phyloP scores from a whole-genome alignment of 306 rosid genomes.

The Quillaja saponaria region DNA sequence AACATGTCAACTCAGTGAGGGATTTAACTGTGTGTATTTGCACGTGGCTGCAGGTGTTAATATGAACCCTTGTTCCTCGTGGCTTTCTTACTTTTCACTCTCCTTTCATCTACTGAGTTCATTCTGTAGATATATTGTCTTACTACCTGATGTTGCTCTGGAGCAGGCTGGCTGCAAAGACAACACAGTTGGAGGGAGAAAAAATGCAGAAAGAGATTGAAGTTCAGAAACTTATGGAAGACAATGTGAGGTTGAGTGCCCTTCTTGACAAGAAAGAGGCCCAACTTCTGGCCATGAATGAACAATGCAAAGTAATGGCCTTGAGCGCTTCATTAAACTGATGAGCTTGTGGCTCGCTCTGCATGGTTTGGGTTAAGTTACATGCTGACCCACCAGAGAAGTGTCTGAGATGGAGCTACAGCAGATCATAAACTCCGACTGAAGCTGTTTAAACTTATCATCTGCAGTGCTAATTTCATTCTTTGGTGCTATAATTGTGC shows the following conservation, averaged over 20 bases:
- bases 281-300: conserved; percentile 91
- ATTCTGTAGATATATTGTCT: conserved; percentile 14
- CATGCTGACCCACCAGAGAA: conserved; percentile 22
- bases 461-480: conserved; percentile 28
- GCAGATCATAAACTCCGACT: conserved; percentile 28
- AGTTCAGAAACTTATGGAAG: conserved; percentile 97
- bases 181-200: conserved; percentile 95
- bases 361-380: conserved; percentile 24
- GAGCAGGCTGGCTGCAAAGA: conserved; percentile 83
- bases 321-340: conserved; percentile 81
- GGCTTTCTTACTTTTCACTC: conserved; percentile 3
- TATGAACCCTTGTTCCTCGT: neutral
- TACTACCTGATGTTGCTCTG: conserved; percentile 25
- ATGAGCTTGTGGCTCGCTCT: conserved; percentile 27
- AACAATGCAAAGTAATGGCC: conserved; percentile 99
- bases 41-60: neutral
- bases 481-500: neutral
- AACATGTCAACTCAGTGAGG: neutral
- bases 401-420: conserved; percentile 23
- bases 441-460: conserved; percentile 38
- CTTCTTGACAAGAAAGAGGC: conserved; percentile 99
- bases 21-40: neutral
- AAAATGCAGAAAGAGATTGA: conserved; percentile 92
- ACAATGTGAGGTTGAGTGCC: conserved; percentile 84
- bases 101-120: neutral